These are phyloP conservation scores for Trypanosoma vivax DNA, from an alignment of 208 protist species.

Conservation along the genomic window DNA sequence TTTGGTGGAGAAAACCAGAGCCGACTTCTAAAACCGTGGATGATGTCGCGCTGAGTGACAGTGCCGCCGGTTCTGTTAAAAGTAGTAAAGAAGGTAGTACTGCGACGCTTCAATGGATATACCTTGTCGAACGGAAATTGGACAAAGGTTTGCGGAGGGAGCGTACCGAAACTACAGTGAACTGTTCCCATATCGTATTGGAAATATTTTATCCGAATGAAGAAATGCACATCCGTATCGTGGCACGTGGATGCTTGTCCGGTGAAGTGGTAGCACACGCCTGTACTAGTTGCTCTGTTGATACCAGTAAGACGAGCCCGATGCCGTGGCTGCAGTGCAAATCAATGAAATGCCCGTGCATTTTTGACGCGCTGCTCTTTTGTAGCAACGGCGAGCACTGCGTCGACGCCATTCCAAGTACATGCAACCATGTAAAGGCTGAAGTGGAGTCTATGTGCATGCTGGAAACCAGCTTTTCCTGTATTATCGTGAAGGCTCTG, in stretches of 20 bases:
- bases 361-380: constrained; percentile 58
- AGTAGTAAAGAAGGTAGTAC: neutral
- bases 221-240: constrained; percentile 42
- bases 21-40: no score
- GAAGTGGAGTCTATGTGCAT: constrained; percentile 11
- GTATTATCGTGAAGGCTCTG: constrained; percentile 13
- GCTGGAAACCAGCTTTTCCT: constrained; percentile 25
- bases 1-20: no score
- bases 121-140: constrained; percentile 46
- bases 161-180: constrained; percentile 7
- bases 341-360: constrained; percentile 20
- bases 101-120: constrained; percentile 28
- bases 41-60: constrained; percentile 13
- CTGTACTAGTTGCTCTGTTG: constrained; percentile 23
- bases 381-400: constrained; percentile 18
- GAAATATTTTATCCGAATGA: constrained; percentile 35
- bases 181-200: constrained; percentile 25
- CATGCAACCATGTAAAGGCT: constrained; percentile 1
- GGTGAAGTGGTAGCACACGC: constrained; percentile 16
- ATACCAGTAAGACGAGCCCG: constrained; percentile 13
- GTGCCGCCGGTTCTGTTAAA: constrained; percentile 6
- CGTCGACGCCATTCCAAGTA: constrained; percentile 17
- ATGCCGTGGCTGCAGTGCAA: constrained; percentile 28
- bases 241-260: constrained; percentile 21
- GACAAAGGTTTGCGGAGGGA: constrained; percentile 19